Evolutionary conservation across 2,329 filamentous ascomycete species (phyloP), one percentile per base, ranked within the genome.

Genomic region (Exophiala sp.): DNA sequence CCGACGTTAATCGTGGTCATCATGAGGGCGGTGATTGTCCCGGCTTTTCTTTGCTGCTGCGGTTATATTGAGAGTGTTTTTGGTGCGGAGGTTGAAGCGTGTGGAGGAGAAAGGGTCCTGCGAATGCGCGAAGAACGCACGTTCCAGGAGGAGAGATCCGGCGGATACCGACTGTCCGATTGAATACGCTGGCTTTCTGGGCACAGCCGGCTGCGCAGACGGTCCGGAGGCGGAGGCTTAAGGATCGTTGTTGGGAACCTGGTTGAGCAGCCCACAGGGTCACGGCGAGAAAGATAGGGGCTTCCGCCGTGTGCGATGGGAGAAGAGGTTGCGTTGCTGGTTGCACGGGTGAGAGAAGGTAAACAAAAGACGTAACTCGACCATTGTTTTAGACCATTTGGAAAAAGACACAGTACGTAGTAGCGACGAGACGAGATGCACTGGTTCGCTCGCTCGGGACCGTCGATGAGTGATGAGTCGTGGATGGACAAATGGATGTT

Each of bases 1-100:
- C 60, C 60, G 9, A 62, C 53, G 37, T 43, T 50, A 38, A 59
- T 30, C 23, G 43, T 39, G 32, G 53, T 49, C 59, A 62, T 62
- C 29, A 24, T 52, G 37, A 40, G 6, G 7, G 24, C 22, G 21
- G 23, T 19, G 11, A 14, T 41, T 23, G 5, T 23, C 21, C 9
- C 38, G 38, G 18, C 24, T 13, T 24, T 24, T 23, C 23, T 41
- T n/a, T 27, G 8, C 11, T 2, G 9, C 38, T 23, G n/a, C 6
- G 21, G 5, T 19, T 19, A 14, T 23, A 22, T 19, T 23, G 18
- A 22, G 13, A 2, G 8, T 41, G 38, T n/a, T 19, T 21, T 21
- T 8, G 18, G n/a, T 14, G 7, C 19, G 21, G 4, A 14, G 21
- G 38, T 21, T 19, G 38, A 41, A 9, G 38, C 6, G 24, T 8